Evolutionary conservation across 2,329 filamentous ascomycete genomes (phyloP).

Genomic region (Fusarium goolgardi): DNA sequence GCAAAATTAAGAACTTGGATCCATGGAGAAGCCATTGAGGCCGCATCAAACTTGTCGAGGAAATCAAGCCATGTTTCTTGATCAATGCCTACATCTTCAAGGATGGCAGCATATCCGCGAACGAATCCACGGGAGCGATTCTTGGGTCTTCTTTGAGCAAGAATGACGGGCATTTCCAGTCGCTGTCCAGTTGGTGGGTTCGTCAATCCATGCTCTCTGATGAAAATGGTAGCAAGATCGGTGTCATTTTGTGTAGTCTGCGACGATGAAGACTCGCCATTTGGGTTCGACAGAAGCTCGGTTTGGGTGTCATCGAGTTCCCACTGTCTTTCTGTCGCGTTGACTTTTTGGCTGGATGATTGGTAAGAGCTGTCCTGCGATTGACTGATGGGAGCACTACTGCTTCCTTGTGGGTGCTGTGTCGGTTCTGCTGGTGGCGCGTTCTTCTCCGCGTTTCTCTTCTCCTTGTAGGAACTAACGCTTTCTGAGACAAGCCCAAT

Average conservation of each 20-base stretch:
- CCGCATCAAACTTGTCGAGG: constrained; percentile 22
- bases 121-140: constrained; percentile 24
- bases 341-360: neutral
- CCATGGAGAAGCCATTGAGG: constrained; percentile 8
- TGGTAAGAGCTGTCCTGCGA: neutral
- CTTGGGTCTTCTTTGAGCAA: constrained; percentile 20
- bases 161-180: constrained; percentile 10
- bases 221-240: constrained; percentile 7
- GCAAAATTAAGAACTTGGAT: constrained; percentile 24
- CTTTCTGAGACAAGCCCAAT: constrained; percentile 24
- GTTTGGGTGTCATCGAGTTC: constrained; percentile 19
- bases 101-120: constrained; percentile 13
- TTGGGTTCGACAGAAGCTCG: constrained; percentile 7
- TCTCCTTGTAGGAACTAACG: constrained; percentile 21
- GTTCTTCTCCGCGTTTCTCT: constrained; percentile 7
- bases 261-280: neutral
- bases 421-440: neutral
- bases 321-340: constrained; percentile 13
- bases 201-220: neutral
- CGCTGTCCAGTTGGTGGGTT: neutral
- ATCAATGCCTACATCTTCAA: constrained; percentile 6
- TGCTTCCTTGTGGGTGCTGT: neutral
- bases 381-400: neutral
- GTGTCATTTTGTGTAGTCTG: neutral
- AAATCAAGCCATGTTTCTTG: constrained; percentile 20